These are phyloP conservation scores for Cladosporium halotolerans DNA, from an alignment of 2,329 filamentous ascomycete species.

Conservation along the genomic window DNA sequence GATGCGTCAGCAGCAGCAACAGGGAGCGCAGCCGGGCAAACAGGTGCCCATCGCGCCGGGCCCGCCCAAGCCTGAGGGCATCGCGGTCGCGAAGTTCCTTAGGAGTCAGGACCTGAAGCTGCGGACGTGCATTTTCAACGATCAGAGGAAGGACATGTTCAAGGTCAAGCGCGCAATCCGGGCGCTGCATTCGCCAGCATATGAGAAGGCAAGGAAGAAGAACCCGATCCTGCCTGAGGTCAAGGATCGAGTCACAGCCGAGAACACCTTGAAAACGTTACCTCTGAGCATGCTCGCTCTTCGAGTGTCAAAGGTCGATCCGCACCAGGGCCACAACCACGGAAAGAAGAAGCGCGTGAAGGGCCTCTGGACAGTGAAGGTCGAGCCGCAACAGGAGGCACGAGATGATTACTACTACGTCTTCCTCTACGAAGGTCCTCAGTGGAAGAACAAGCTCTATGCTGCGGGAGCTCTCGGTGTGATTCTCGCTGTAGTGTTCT, in stretches of 20 bases:
- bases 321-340: conserved; percentile 65
- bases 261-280: conserved; percentile 91
- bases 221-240: conserved; percentile 84
- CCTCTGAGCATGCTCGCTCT: conserved; percentile 91
- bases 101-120: conserved; percentile 78
- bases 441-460: conserved; percentile 90
- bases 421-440: conserved; percentile 91
- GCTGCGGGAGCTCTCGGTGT: conserved; percentile 72
- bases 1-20: conserved; percentile 39
- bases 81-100: conserved; percentile 86
- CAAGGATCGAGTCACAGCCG: conserved; percentile 78
- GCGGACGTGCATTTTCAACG: conserved; percentile 86
- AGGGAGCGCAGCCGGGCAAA: conserved; percentile 43
- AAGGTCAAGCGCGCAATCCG: conserved; percentile 94
- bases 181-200: conserved; percentile 79
- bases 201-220: conserved; percentile 82
- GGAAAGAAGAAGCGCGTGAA: conserved; percentile 83
- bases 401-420: conserved; percentile 86
- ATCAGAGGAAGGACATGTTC: conserved; percentile 98
- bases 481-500: conserved; percentile 86
- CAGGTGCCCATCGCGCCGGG: conserved; percentile 66
- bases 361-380: conserved; percentile 90
- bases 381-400: conserved; percentile 92
- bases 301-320: conserved; percentile 76
- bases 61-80: conserved; percentile 79